Evolutionary conservation across 139 green algal species (phyloP).

Genomic region (Coelastrella sp.): DNA sequence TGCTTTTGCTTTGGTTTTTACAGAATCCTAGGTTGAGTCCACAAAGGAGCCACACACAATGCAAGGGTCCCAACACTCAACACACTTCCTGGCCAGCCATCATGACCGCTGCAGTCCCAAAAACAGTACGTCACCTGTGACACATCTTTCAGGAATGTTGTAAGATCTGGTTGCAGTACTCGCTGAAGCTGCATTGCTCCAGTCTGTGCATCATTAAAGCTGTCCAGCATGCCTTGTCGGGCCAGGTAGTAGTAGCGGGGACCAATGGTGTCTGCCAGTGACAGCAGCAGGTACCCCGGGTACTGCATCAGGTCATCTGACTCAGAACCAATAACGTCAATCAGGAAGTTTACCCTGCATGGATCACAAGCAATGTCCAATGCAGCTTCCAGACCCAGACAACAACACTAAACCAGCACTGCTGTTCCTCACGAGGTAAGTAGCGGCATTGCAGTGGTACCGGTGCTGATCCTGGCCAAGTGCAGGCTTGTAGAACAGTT

Average conservation of each 20-base stretch:
- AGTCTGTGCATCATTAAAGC: constrained; percentile 5
- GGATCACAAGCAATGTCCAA: no score
- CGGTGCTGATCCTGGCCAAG: no score
- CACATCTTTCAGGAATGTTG: constrained; percentile 17
- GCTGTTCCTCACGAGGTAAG: no score
- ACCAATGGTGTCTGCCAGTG: constrained; percentile 11
- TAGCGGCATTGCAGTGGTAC: no score
- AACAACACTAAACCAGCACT: no score
- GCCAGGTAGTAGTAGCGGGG: constrained; percentile 37
- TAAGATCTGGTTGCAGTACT: constrained; percentile 16
- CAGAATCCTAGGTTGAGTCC: no score
- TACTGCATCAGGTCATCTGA: not conserved
- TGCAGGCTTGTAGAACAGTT: no score
- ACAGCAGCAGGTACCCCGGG: constrained; percentile 1
- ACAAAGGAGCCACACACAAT: no score
- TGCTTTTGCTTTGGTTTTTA: no score
- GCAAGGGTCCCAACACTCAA: not conserved
- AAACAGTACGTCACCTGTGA: constrained; percentile 12
- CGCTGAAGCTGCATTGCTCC: constrained; percentile 24
- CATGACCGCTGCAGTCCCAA: no score
- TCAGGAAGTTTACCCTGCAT: constrained; percentile 43
- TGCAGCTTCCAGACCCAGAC: no score
- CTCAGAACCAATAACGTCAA: constrained; percentile 9
- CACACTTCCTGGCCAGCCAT: no score
- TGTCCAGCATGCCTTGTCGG: not conserved